phyloP scores from a whole-genome alignment of 331 rosid species.

The Quercus lobata region DNA sequence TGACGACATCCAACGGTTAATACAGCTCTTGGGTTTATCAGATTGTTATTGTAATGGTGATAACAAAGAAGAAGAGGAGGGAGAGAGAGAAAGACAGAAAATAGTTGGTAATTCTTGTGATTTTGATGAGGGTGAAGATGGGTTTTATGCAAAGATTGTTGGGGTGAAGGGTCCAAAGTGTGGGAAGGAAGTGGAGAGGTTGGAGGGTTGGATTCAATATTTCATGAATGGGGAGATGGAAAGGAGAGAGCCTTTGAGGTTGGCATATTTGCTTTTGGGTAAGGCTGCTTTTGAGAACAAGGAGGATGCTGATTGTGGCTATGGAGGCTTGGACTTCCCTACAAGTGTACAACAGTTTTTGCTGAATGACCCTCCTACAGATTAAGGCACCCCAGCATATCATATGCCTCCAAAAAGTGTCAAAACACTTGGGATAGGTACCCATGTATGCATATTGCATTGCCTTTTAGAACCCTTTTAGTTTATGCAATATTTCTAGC shows the following conservation, averaged over 20 bases:
- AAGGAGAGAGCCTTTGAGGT: slow-evolving; percentile 65
- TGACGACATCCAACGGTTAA: slow-evolving; percentile 49
- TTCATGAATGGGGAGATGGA: slow-evolving; percentile 46
- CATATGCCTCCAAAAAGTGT: no score
- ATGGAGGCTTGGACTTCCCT: slow-evolving; percentile 68
- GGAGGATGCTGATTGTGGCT: slow-evolving; percentile 31
- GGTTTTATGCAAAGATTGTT: slow-evolving; percentile 76
- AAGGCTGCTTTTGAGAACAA: slow-evolving; percentile 55
- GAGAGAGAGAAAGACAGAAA: not conserved
- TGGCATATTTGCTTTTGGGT: slow-evolving; percentile 75
- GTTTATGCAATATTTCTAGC: not conserved
- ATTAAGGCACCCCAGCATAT: slow-evolving; percentile 6
- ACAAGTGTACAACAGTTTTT: slow-evolving; percentile 67
- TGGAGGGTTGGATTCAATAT: slow-evolving; percentile 73
- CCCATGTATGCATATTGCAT: no score
- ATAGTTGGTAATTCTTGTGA: slow-evolving; percentile 44
- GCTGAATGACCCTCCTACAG: slow-evolving; percentile 54
- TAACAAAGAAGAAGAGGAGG: slow-evolving; percentile 3
- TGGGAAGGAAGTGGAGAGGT: slow-evolving; percentile 59
- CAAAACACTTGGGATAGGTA: no score
- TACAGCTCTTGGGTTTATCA: slow-evolving; percentile 54
- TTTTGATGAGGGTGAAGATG: slow-evolving; percentile 41
- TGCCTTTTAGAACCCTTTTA: not conserved
- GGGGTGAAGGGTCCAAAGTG: slow-evolving; percentile 84
- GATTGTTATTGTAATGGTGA: not conserved